A percentile compares a stretch with the other conserved stretches of the same genome.
phyloP scores from a whole-genome alignment of 176 grass and related monocot genomes.

The Musa acuminata region DNA sequence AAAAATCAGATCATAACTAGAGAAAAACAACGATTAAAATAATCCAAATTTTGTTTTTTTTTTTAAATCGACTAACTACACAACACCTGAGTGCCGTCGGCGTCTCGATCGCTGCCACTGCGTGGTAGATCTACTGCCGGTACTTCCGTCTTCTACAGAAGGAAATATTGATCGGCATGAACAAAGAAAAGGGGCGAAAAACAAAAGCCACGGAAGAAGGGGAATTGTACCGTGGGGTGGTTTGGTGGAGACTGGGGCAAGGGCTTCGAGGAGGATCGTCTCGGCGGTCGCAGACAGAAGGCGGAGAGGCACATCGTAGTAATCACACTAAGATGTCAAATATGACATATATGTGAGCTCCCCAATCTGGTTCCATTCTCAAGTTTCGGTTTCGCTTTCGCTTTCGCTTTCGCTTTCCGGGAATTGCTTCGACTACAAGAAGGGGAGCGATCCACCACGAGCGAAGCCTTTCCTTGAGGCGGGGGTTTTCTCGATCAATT shows the following conservation, averaged over 20 bases:
- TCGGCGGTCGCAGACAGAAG: neutral
- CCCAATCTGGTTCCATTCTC: no score
- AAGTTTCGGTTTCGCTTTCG: no score
- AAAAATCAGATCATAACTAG: neutral
- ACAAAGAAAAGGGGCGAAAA: neutral
- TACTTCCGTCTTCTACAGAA: neutral
- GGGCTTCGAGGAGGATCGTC: neutral
- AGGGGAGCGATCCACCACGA: no score
- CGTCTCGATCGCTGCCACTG: neutral
- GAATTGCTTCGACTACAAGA: no score
- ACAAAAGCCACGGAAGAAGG: no score
- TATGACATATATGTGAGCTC: no score
- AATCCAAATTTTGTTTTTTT: neutral
- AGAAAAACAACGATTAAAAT: neutral
- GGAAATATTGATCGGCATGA: neutral
- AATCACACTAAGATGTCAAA: no score
- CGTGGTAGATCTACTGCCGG: neutral
- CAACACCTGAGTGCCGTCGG: neutral
- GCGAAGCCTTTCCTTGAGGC: no score
- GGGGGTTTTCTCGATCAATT: no score
- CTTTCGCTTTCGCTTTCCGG: no score
- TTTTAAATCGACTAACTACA: neutral
- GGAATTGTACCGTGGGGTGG: neutral
- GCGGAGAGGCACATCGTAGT: neutral
- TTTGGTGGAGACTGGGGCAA: neutral